Conservation (phyloP, 768 basidiomycete species). For the Trametes maxima region DNA sequence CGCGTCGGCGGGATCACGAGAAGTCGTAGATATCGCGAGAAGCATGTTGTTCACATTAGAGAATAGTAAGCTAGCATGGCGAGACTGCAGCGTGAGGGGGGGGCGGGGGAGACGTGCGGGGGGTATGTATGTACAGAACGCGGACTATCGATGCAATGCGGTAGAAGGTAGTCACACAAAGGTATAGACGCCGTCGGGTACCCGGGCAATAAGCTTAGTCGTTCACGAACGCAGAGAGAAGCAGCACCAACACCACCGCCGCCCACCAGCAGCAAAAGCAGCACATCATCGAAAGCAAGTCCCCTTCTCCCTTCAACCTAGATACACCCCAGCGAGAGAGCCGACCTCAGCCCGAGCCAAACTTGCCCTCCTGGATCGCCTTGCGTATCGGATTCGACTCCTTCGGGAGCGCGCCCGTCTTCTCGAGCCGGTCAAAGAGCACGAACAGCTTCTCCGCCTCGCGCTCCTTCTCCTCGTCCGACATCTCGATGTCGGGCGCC, state of each 20-base stretch:
- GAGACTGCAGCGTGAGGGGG: neutral
- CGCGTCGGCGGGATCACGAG: neutral
- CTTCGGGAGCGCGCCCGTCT: conserved; percentile 65
- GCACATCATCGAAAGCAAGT: no score
- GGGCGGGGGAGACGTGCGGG: neutral
- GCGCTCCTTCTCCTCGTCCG: conserved; percentile 91
- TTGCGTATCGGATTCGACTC: conserved; percentile 73
- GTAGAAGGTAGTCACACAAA: neutral
- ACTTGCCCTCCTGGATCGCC: conserved; percentile 56
- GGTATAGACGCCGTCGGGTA: conserved; percentile 11
- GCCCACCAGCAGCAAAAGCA: neutral
- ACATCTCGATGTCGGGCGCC: conserved; percentile 62
- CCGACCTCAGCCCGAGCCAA: conserved; percentile 23
- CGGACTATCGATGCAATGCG: conserved; percentile 2
- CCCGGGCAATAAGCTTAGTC: conserved; percentile 12
- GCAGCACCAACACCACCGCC: neutral
- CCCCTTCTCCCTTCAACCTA: neutral
- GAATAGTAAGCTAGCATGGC: neutral
- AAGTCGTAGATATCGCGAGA: neutral
- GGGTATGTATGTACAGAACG: conserved; percentile 19
- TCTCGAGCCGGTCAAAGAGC: conserved; percentile 88
- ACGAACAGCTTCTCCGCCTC: conserved; percentile 93
- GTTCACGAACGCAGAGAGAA: neutral
- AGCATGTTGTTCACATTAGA: conserved; percentile 15
- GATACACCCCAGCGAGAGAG: neutral